phyloP scores from a whole-genome alignment of 1,284 basidiomycete genomes.

The Uromyces viciae-fabae region DNA sequence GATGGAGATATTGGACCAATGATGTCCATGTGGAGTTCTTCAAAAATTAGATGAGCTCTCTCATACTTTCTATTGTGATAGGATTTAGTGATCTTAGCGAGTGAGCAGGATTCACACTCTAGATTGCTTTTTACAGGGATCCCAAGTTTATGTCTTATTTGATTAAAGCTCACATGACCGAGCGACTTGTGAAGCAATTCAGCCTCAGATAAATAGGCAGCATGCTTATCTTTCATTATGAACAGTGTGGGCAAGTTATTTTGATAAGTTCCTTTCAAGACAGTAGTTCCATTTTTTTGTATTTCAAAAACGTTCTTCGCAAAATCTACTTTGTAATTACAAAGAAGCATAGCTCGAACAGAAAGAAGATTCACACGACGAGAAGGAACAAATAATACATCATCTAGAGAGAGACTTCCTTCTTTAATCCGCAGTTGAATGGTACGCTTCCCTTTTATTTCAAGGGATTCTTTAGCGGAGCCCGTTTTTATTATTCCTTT shows the following conservation, averaged over 20 bases:
- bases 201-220: neutral
- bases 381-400: too few species aligned
- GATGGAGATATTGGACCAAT: too few species aligned
- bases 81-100: neutral
- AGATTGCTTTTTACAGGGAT: neutral
- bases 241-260: neutral
- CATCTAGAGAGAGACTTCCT: neutral
- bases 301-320: neutral
- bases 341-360: neutral
- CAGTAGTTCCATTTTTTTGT: neutral
- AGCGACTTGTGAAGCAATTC: neutral
- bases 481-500: neutral
- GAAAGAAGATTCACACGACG: slow-evolving; percentile 12
- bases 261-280: neutral
- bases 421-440: neutral
- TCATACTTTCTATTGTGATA: too few species aligned
- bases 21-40: too few species aligned
- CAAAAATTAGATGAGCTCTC: too few species aligned
- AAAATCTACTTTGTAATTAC: neutral
- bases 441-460: neutral
- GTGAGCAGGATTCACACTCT: neutral
- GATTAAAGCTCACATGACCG: neutral
- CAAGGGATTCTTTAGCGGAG: neutral
- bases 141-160: neutral
- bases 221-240: neutral